Conservation (phyloP, 1,284 basidiomycete species). For the Ganoderma lingzhi region DNA sequence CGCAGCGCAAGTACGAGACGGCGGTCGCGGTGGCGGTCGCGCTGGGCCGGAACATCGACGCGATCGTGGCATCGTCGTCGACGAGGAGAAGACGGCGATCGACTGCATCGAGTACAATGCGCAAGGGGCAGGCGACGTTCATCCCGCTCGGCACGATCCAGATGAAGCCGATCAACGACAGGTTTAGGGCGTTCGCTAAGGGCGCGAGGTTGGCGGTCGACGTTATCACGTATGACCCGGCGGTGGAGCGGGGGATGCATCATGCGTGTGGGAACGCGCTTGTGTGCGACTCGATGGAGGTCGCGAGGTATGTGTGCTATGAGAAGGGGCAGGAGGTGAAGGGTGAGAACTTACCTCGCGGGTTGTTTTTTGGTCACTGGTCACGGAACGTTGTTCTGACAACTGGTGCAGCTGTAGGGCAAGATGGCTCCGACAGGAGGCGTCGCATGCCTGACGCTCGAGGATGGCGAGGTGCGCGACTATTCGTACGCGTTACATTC, state of each 20-base stretch:
- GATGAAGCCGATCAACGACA: constrained; percentile 93
- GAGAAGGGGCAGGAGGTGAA: constrained; percentile 97
- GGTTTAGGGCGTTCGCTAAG: constrained; percentile 90
- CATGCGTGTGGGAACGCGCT: constrained; percentile 96
- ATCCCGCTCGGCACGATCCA: constrained; percentile 97
- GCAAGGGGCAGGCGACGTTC: constrained; percentile 96
- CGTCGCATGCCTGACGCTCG: constrained; percentile 94
- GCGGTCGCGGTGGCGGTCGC: constrained; percentile 87
- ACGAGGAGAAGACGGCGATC: constrained; percentile 96
- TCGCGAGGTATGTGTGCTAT: constrained; percentile 91
- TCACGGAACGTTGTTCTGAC: background rate
- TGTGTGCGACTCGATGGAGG: constrained; percentile 94
- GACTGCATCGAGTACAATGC: constrained; percentile 98
- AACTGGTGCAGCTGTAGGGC: constrained; percentile 83
- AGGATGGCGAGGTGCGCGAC: constrained; percentile 86
- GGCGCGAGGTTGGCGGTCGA: constrained; percentile 95
- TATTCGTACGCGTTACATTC: background rate
- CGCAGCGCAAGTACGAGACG: constrained; percentile 90
- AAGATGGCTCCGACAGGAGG: constrained; percentile 94
- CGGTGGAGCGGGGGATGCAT: constrained; percentile 93
- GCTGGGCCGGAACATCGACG: constrained; percentile 94
- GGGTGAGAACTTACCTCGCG: constrained; percentile 57
- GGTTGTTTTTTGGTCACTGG: background rate
- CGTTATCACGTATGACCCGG: constrained; percentile 89
- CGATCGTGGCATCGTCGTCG: constrained; percentile 80